phyloP scores from a whole-genome alignment of 805 yeast species.

The Kazachstania taianensis region DNA sequence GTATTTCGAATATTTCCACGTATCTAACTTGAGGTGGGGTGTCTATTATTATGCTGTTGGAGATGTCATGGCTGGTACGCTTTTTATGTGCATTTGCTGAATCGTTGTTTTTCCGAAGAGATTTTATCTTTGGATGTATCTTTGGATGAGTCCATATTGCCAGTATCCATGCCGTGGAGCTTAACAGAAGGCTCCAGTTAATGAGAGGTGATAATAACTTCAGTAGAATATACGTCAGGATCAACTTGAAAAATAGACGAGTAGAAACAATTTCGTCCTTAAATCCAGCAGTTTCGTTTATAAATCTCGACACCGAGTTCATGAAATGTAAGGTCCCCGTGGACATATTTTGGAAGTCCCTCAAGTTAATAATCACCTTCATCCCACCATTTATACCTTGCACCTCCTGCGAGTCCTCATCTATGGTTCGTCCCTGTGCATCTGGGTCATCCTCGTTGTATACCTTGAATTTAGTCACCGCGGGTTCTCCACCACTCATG shows the following conservation, averaged over 20 bases:
- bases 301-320: slow-evolving; percentile 43
- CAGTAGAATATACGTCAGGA: slow-evolving; percentile 31
- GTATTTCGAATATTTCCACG: slow-evolving; percentile 76
- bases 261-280: slow-evolving; percentile 61
- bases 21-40: slow-evolving; percentile 47
- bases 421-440: not conserved
- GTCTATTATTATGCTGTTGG: slow-evolving; percentile 46
- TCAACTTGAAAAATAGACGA: slow-evolving; percentile 38
- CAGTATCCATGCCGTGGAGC: slow-evolving; percentile 46
- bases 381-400: slow-evolving; percentile 21
- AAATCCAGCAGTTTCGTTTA: slow-evolving; percentile 59
- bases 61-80: slow-evolving; percentile 9
- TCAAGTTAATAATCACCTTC: slow-evolving; percentile 47
- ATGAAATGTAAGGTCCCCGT: slow-evolving; percentile 41
- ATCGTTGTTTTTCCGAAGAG: not conserved
- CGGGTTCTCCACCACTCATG: slow-evolving; percentile 17
- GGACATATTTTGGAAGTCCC: slow-evolving; percentile 62
- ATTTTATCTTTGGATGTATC: slow-evolving; percentile 12
- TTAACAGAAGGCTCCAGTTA: slow-evolving; percentile 56
- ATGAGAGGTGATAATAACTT: slow-evolving; percentile 40
- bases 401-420: slow-evolving; percentile 3
- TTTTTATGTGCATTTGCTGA: slow-evolving; percentile 4
- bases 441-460: not conserved
- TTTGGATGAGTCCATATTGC: slow-evolving; percentile 54
- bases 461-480: not conserved